Base-by-base conservation (phyloP, 495 filamentous ascomycete genomes). In the Penicillium argentinense region DNA sequence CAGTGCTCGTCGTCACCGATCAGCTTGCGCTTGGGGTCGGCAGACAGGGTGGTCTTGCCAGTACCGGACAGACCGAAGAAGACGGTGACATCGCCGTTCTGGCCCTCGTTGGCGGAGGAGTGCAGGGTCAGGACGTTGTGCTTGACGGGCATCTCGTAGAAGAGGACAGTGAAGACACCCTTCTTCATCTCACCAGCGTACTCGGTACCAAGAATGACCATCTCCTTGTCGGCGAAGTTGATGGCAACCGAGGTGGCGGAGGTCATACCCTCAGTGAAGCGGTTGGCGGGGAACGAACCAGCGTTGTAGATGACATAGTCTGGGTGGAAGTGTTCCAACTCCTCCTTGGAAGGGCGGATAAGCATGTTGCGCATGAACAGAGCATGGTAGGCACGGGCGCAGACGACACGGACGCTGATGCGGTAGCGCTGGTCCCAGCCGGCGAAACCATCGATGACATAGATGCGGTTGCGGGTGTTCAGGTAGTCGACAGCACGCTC, bases 341-440 rank as follows among this genome's bases (percentile, higher is more conserved):
- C 91, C 71, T 92, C 88, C 41, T 78, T 79, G 33, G 81, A 74
- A 46, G 93, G 93, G 63, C 93, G 86, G 78, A 98, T 98, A 64
- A 98, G 88, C 93, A 98, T 98, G 79, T 98, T 98, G 60, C 95
- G 89, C 93, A 98, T 98, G 88, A 98, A 98, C 49, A 98, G 82
- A 53, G 93, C 93, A 80, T 98, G 93, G 80, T 98, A 98, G 72
- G 93, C 93, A 67, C 93, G 88, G 52, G 93, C 93, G 74, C 93
- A 98, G 66, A 98, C 89, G 51, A 98, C 92, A 56, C 93, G 95
- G 62, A 98, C 93, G 59, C 84, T 87, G 76, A 98, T 97, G 48
- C 91, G 81, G 80, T 98, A 98, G 64, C 92, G 90, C 80, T 95
- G 86, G 59, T 98, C 93, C 93, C 93, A 98, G 59, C 93, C 93